Base-by-base conservation (phyloP, 495 filamentous ascomycete genomes). In the Lasiosphaeris hirsuta region DNA sequence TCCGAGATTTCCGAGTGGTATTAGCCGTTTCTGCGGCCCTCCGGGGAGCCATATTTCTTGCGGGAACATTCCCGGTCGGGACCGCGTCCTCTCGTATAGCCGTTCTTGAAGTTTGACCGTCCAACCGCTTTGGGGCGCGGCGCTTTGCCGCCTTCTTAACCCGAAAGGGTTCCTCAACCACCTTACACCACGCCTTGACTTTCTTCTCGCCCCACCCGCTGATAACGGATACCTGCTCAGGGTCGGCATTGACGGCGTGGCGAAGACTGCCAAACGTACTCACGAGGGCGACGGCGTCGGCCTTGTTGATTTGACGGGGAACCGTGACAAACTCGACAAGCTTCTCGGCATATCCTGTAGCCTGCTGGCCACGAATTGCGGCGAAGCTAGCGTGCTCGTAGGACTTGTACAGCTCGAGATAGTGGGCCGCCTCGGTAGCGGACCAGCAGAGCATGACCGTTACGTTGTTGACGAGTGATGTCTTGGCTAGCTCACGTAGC, bases 151-250 rank as follows among this genome's bases (percentile, higher is more conserved):
- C 82, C 54, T 84, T 86, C 63, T 84, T 82, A 9, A 88, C 83
- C 59, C 89, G 72, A 63, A 97, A 97, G 7, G 88, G 88, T 72
- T 95, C 91, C 50, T 89, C 77, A 7, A 97, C 90, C 4, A 86
- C 86, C 50, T 72, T 79, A 64, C 83, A 88, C 90, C 93, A 97
- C 52, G 81, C 80, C 64, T 86, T 84, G 7, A 96, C 90, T 70
- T 97, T 99, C 75, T 88, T 93, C 75, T 96, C 90, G 14, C 94
- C 94, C 92, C 92, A 97, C 9, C 94, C 94, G 6, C 86, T 81
- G 30, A 99, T 83, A 41, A 89, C 69, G 30, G 83, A 80, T 43
- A 97, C 77, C 70, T 95, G 88, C 63, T 99, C 95, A 1, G 89
- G 85, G 10, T 84, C 78, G 11, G 90, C 92, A 74, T 97, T 97